Percentiles rank a stretch among this genome's conserved stretches.
These are phyloP conservation scores for Cordyceps farinosa DNA, from an alignment of 2,329 filamentous ascomycete genomes.

Conservation along the genomic window DNA sequence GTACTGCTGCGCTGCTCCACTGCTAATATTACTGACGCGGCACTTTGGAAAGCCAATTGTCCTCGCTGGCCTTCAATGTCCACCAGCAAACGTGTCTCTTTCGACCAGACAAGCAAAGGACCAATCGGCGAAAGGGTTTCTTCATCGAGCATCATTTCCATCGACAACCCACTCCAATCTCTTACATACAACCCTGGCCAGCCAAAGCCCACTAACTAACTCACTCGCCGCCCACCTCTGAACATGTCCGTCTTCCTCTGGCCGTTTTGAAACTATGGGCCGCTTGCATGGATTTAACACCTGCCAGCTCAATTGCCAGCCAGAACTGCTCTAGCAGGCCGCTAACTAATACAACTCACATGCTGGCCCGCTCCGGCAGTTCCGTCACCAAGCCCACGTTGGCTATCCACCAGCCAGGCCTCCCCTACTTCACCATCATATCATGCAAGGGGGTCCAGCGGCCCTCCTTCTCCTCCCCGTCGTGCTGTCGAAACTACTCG, in stretches of 20 bases:
- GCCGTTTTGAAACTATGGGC: constrained; percentile 11
- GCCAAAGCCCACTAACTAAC: not conserved
- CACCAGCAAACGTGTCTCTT: not conserved
- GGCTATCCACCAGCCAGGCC: not conserved
- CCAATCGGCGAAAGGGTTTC: not conserved
- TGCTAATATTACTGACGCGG: not conserved
- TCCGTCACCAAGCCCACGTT: constrained; percentile 7
- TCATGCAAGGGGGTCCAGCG: not conserved
- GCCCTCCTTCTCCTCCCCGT: not conserved
- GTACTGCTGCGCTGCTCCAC: not conserved
- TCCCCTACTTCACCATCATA: not conserved
- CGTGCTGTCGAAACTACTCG: not conserved
- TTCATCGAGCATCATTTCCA: not conserved
- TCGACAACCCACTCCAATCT: not conserved
- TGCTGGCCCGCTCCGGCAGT: constrained; percentile 4
- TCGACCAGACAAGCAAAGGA: not conserved
- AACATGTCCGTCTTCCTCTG: not conserved
- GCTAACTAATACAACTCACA: not conserved
- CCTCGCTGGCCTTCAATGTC: not conserved
- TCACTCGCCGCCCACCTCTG: not conserved
- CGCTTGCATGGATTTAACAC: not conserved
- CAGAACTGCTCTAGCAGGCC: not conserved
- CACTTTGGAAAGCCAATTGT: not conserved
- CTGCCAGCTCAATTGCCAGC: not conserved
- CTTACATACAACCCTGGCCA: not conserved